Evolutionary conservation across 768 basidiomycete genomes (phyloP), one percentile per base, ranked within the genome.

Genomic region (Exsudoporus frostii): DNA sequence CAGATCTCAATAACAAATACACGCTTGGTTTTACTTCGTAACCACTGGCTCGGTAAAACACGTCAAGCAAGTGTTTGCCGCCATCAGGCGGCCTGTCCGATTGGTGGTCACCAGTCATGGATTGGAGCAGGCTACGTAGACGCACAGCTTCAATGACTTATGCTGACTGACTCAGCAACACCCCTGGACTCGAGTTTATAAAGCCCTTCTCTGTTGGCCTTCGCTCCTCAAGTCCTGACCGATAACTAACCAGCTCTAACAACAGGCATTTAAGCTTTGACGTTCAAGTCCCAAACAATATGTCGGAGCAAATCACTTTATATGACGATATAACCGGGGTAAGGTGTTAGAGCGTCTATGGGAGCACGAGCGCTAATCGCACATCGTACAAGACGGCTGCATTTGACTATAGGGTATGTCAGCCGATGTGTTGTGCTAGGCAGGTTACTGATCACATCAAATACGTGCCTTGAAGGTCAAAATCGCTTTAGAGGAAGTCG

Each of bases 401-500:
- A 3, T 84, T 71, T 59, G 78, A 78, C 11, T 79, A 82, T 24
- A 70, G 81, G 55, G 82, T 81, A 63, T 9, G 70, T 58, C 20
- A 8, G 10, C n/a, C 24, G 2, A 33, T 49, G 65, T 3, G 3
- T 43, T 27, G 9, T 30, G 19, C 32, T 7, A 10, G 32, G 9
- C 17, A 25, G 5, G 15, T 1, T 25, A 9, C 10, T 45, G 17
- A n/a, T n/a, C n/a, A n/a, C n/a, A n/a, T n/a, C n/a, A n/a, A n/a
- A 20, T 25, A 5, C 25, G 25, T n/a, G 25, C 22, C n/a, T 9
- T 8, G 17, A 54, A 85, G 80, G 76, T 75, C 9, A 79, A 85
- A 56, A 68, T 88, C 19, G 83, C 84, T 0, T 72, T 88, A 17
- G 68, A 75, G 8, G 85, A 86, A 58, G 73, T 79, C 1, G 73